A percentile compares a stretch with the other conserved stretches of the same genome.
phyloP scores from a whole-genome alignment of 768 basidiomycete species.

The Auricularia sp. region DNA sequence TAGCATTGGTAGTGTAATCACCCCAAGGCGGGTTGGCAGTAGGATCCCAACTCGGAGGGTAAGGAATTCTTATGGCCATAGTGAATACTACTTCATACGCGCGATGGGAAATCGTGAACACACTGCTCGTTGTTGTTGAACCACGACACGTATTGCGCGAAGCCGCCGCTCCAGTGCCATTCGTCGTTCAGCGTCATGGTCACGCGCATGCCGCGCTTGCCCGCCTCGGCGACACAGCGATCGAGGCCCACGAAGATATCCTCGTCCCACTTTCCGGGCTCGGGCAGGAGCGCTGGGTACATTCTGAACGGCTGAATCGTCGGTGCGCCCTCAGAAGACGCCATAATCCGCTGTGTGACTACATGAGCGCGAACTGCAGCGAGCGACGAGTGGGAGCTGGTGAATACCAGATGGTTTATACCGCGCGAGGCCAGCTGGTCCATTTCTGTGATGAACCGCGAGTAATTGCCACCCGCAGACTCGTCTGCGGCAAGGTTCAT shows the following conservation, averaged over 20 bases:
- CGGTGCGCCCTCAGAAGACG: neutral
- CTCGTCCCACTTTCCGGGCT: neutral
- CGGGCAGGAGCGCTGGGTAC: neutral
- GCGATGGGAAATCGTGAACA: neutral
- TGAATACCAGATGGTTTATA: neutral
- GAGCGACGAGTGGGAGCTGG: neutral
- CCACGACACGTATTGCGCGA: neutral
- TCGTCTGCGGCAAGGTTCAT: constrained; percentile 1
- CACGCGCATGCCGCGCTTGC: neutral
- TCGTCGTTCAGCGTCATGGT: neutral
- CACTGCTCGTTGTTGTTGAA: constrained; percentile 1
- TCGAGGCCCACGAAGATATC: neutral
- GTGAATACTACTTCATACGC: neutral
- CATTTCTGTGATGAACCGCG: constrained; percentile 1
- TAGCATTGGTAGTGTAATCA: neutral
- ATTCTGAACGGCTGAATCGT: constrained; percentile 1
- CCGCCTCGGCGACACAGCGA: neutral
- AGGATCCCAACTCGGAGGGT: neutral
- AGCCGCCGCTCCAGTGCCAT: constrained; percentile 2
- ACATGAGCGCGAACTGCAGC: neutral
- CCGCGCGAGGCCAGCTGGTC: neutral
- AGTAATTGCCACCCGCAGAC: neutral
- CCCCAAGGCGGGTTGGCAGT: constrained; percentile 1
- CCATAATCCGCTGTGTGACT: neutral
- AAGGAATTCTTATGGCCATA: neutral